Evolutionary conservation across 805 yeast genomes (phyloP), one percentile per base, ranked within the genome.

Genomic region (Candida odintsovae): DNA sequence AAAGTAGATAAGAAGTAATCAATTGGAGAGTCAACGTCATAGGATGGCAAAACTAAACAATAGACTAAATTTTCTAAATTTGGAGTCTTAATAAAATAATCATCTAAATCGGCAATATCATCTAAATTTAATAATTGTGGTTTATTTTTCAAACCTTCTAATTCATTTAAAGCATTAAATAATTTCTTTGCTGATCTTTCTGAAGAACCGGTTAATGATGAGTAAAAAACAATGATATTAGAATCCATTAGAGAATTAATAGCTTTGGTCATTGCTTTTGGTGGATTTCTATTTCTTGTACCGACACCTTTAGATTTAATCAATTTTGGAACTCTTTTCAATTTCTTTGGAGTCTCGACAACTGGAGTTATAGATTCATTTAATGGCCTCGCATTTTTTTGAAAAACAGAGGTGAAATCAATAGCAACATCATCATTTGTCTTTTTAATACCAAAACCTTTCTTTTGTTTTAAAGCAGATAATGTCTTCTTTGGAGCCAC

Each of bases 21-120:
- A 28, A 90, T 73, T 13, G 97, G 97, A 1, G 95, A 86, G 63
- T 90, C 97, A 0, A 90, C 86, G 53, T 89, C 97, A 61, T 90
- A 90, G 0, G 96, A 88, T 2, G 97, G 97, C 28, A 90, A 70
- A 15, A 90, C 87, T 48, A 90, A 53, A 33, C 90, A 61, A 57
- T 88, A 90, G 12, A 88, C 66, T 37, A 77, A 66, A 45, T 80
- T 75, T 4, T 64, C 64, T 26, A 58, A 54, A 31, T 56, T 46
- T 6, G 95, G 95, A 11, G 80, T 73, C 43, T 75, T 76, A 41
- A 87, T 71, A 61, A 90, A 90, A 63, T 78, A 90, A 48, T 85
- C 85, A 57, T 90, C 97, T 44, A 87, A 67, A 64, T 90, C 96
- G 52, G 83, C 85, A 16, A 90, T 69, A 49, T 90, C 92, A 64